These are phyloP conservation scores for Chytriomyces sp. DNA, from an alignment of 192 early-diverging fungal genomes.

Conservation along the genomic window DNA sequence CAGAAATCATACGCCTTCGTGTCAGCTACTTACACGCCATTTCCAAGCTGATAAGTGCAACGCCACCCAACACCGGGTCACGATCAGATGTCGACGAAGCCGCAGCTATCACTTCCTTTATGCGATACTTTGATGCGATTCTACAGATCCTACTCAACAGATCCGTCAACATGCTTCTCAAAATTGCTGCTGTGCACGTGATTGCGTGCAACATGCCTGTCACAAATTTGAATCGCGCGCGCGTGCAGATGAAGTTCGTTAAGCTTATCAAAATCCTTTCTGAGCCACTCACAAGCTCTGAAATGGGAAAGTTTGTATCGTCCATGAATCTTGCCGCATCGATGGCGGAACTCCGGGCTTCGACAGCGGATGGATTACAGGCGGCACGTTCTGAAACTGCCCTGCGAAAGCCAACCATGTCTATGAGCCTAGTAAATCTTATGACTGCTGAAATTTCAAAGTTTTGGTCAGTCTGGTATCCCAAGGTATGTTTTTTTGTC, in stretches of 20 bases:
- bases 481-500: slow-evolving; percentile 12
- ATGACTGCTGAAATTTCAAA: slow-evolving; percentile 20
- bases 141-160: slow-evolving; percentile 32
- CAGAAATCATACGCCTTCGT: slow-evolving; percentile 31
- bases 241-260: slow-evolving; percentile 45
- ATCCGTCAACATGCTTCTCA: slow-evolving; percentile 30
- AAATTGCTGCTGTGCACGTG: slow-evolving; percentile 41
- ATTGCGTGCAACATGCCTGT: slow-evolving; percentile 38
- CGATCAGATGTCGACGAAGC: not conserved
- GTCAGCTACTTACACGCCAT: slow-evolving; percentile 42
- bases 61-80: not conserved
- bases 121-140: slow-evolving; percentile 47
- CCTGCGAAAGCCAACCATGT: not conserved
- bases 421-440: no score
- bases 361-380: not conserved
- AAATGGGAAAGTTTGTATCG: not conserved
- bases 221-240: slow-evolving; percentile 50
- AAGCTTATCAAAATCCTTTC: slow-evolving; percentile 21
- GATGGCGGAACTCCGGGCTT: not conserved
- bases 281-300: slow-evolving; percentile 1
- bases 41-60: slow-evolving; percentile 18
- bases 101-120: slow-evolving; percentile 7
- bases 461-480: slow-evolving; percentile 35
- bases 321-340: not conserved
- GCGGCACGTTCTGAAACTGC: not conserved